Evolutionary conservation across 176 grass and related monocot species (phyloP).

Genomic region (Oryza rufipogon): DNA sequence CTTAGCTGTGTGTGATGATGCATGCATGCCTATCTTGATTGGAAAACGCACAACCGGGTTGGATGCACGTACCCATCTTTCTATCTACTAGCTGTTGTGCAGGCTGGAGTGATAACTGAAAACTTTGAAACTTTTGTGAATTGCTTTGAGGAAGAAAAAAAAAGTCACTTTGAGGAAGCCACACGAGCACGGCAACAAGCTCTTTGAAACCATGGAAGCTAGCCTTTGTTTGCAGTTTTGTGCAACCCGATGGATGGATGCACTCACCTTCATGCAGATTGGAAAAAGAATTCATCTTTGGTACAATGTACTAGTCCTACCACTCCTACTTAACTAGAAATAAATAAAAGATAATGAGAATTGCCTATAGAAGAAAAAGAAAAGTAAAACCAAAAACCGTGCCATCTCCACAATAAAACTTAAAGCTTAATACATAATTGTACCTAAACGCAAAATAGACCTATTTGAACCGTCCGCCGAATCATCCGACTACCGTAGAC

Average conservation of each 20-base stretch:
- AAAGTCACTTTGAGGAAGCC: constrained; percentile 33
- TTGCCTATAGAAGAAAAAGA: neutral
- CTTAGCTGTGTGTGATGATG: neutral
- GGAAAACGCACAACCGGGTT: constrained; percentile 21
- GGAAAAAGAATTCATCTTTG: neutral
- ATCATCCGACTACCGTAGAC: neutral
- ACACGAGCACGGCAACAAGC: neutral
- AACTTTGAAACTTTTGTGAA: neutral
- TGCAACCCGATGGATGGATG: constrained; percentile 26
- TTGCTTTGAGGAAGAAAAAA: neutral
- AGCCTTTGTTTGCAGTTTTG: neutral
- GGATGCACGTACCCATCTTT: neutral
- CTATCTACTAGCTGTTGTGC: neutral
- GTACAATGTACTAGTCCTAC: neutral
- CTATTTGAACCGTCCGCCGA: accelerated
- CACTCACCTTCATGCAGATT: neutral
- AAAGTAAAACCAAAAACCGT: neutral
- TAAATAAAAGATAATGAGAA: neutral
- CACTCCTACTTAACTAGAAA: neutral
- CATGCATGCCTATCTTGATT: neutral
- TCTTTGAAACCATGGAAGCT: constrained; percentile 3
- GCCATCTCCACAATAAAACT: neutral
- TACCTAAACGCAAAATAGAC: accelerated
- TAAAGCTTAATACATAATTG: neutral
- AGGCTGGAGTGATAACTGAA: constrained; percentile 6